Percentiles rank a stretch among this genome's conserved stretches.
Evolutionary conservation across 78 protist species (phyloP).

Genomic region (slime mould (Dictyostelium discoideum)): dicty_2.7 NC_007088.5:223501-224000

Average conservation of each 20-base stretch:
- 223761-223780: slow-evolving; percentile 64
- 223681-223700: slow-evolving; percentile 34
- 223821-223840: slow-evolving; percentile 15
- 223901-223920: slow-evolving; percentile 25
- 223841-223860: slow-evolving; percentile 16
- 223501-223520: slow-evolving; percentile 56
- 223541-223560: slow-evolving; percentile 68
- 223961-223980: slow-evolving; percentile 43
- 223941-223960: slow-evolving; percentile 51
- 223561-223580: slow-evolving; percentile 69
- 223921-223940: slow-evolving; percentile 22
- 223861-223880: slow-evolving; percentile 42
- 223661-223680: slow-evolving; percentile 67
- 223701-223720: slow-evolving; percentile 1
- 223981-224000: neutral
- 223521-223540: slow-evolving; percentile 59
- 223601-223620: slow-evolving; percentile 82
- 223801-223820: slow-evolving; percentile 57
- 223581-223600: slow-evolving; percentile 58
- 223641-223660: slow-evolving; percentile 74
- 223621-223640: slow-evolving; percentile 86
- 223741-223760: slow-evolving; percentile 48
- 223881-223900: slow-evolving; percentile 32
- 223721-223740: slow-evolving; percentile 49
- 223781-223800: slow-evolving; percentile 54